Base-by-base conservation (phyloP, 2,329 filamentous ascomycete genomes). In the Botryosphaeria dothidea region DNA sequence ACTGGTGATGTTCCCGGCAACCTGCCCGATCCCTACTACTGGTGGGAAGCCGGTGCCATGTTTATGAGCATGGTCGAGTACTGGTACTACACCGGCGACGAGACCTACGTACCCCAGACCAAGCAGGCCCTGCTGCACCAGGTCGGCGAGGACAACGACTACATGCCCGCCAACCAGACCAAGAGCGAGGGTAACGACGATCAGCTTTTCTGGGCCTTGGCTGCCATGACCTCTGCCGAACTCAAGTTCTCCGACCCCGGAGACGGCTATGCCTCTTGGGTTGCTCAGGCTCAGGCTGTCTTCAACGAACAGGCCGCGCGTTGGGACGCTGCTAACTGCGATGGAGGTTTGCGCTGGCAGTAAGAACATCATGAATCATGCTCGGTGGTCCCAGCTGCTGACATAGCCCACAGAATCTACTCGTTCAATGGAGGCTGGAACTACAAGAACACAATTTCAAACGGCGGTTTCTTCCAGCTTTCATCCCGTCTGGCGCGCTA, bases 161-260 rank as follows among this genome's bases (percentile, higher is more conserved):
- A 74, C 69, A 77, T 81, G 73, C 76, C 78, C 13, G 5, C 27
- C n/a, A 76, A 76, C 49, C 74, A 77, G 64, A 73, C 74, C 21
- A 69, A 66, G 25, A 54, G 8, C 67, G 68, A 49, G 49, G 79
- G 78, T 13, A 86, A 86, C 68, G 83, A 86, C 67, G 83, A 87
- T 69, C 84, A 89, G 82, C 89, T 90, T 5, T 94, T 95, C 78
- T 96, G 92, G 92, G 91, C 86, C n/a, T 85, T 95, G 81, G 87
- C 92, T 1, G 90, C 89, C 66, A 90, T 96, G 83, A 85, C 86
- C 9, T 92, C 92, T 2, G 89, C 90, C 41, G 92, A 96, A 77
- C 86, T 89, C 71, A 88, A 88, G 68, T 94, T 90, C 71, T 89
- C 89, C 1, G 85, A 92, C 70, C 89, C 90, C 4, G 83, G 86